A percentile compares a stretch with the other conserved stretches of the same genome.
These are phyloP conservation scores for Ochetophila trinervis DNA, from an alignment of 306 rosid species.

Conservation along the genomic window DNA sequence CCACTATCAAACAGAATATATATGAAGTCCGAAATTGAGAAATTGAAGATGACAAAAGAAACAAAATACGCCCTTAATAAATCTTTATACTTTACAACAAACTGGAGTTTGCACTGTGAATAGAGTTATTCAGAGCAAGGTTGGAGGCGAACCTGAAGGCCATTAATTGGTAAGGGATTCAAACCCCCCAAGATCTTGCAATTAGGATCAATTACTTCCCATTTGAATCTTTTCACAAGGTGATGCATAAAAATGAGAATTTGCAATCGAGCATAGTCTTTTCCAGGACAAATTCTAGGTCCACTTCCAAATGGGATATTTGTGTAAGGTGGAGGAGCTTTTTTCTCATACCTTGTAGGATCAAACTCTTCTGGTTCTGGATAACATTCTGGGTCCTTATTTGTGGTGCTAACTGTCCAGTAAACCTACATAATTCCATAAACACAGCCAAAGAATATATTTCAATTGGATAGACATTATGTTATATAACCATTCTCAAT, in stretches of 20 bases:
- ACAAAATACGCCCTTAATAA: too few relatives aligned
- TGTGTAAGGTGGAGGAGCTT: slow-evolving; percentile 40
- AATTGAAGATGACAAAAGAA: too few relatives aligned
- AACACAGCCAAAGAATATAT: neutral
- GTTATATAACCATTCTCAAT: neutral
- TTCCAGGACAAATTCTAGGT: slow-evolving; percentile 58
- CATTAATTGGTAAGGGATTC: slow-evolving; percentile 39
- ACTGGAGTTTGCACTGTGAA: too few relatives aligned
- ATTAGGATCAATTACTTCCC: slow-evolving; percentile 37
- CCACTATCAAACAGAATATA: too few relatives aligned
- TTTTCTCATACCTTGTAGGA: slow-evolving; percentile 47
- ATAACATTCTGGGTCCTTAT: slow-evolving; percentile 39
- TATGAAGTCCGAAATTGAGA: too few relatives aligned
- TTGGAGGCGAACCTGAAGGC: slow-evolving; percentile 43
- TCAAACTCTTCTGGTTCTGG: slow-evolving; percentile 42
- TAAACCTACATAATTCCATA: slow-evolving; percentile 25
- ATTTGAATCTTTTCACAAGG: slow-evolving; percentile 43
- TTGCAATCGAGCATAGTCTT: slow-evolving; percentile 50
- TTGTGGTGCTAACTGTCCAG: slow-evolving; percentile 43
- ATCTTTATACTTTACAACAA: too few relatives aligned
- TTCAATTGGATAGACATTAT: neutral
- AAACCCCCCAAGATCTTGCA: slow-evolving; percentile 39
- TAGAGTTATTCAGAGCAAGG: neutral
- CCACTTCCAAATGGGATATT: slow-evolving; percentile 55
- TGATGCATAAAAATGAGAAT: slow-evolving; percentile 47